Evolutionary conservation across 1,284 basidiomycete species (phyloP).

Genomic region (Puccinia brachypodii): DNA sequence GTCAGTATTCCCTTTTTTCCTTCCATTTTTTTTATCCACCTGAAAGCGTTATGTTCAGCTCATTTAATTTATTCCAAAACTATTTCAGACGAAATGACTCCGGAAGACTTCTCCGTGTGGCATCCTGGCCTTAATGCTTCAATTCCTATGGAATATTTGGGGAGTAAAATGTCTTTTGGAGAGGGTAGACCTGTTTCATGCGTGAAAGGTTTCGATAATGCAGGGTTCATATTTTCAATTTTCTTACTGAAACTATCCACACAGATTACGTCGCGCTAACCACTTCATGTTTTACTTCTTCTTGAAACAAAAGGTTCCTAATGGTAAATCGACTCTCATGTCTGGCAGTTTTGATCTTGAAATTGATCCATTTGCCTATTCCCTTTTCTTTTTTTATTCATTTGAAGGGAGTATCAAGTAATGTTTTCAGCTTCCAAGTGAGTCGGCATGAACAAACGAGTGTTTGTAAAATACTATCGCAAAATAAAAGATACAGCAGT

Average conservation of each 20-base stretch:
- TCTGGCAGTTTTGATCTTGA: background rate
- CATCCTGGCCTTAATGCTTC: constrained; percentile 43
- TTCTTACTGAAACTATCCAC: background rate
- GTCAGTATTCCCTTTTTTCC: background rate
- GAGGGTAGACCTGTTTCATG: constrained; percentile 24
- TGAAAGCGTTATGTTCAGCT: background rate
- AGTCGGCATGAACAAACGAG: background rate
- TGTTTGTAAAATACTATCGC: too few species aligned
- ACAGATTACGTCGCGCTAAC: background rate
- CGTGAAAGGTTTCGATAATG: constrained; percentile 42
- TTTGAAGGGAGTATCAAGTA: constrained; percentile 28
- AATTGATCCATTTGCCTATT: background rate
- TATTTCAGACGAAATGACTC: constrained; percentile 38
- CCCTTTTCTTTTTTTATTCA: background rate
- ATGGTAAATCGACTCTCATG: constrained; percentile 9
- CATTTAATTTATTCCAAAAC: background rate
- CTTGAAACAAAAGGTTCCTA: constrained; percentile 10
- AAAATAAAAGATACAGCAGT: background rate
- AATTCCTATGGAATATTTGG: constrained; percentile 37
- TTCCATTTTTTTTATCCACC: background rate
- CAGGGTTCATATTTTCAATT: constrained; percentile 27
- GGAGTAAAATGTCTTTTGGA: background rate
- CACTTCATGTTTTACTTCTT: background rate
- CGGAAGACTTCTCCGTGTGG: constrained; percentile 46
- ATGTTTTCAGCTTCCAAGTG: constrained; percentile 45